Conservation (phyloP, 2,329 filamentous ascomycete genomes). For the Xylaria sp. region DNA sequence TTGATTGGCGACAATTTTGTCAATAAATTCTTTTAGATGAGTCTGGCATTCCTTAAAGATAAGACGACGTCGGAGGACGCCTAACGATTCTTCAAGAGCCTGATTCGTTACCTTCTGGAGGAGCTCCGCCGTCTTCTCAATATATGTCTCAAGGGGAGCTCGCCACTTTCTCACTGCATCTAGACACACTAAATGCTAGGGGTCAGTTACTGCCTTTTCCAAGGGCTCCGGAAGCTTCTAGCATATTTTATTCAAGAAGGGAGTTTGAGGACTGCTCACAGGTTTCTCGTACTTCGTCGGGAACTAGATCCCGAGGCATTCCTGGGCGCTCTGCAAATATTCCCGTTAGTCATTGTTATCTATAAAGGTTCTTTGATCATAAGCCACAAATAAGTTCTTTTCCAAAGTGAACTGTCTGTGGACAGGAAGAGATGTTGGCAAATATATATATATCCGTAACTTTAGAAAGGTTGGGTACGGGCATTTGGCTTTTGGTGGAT, state of each 20-base stretch:
- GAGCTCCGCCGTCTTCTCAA: slow-evolving; percentile 59
- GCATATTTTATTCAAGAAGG: neutral
- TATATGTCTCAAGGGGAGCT: slow-evolving; percentile 60
- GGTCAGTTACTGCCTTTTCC: neutral
- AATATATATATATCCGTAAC: neutral
- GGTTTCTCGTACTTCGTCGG: slow-evolving; percentile 68
- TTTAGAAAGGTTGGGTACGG: neutral
- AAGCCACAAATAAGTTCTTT: neutral
- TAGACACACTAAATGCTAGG: slow-evolving; percentile 55
- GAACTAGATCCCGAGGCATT: slow-evolving; percentile 64
- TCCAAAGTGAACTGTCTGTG: neutral
- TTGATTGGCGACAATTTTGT: slow-evolving; percentile 51
- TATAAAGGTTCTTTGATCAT: neutral
- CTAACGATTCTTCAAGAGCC: slow-evolving; percentile 60
- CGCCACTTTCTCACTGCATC: slow-evolving; percentile 69
- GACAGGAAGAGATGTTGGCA: neutral
- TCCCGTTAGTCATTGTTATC: neutral
- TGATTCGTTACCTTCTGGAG: slow-evolving; percentile 58
- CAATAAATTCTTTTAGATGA: slow-evolving; percentile 58
- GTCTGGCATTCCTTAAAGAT: slow-evolving; percentile 60
- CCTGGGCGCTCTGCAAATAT: slow-evolving; percentile 57
- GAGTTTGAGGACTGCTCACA: neutral
- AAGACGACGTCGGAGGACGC: slow-evolving; percentile 56
- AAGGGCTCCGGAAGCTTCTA: neutral
- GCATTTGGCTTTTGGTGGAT: neutral